Evolutionary conservation across 257 asterid genomes (phyloP), one percentile per base, ranked within the genome.

Genomic region (Nicotiana benthamiana): DNA sequence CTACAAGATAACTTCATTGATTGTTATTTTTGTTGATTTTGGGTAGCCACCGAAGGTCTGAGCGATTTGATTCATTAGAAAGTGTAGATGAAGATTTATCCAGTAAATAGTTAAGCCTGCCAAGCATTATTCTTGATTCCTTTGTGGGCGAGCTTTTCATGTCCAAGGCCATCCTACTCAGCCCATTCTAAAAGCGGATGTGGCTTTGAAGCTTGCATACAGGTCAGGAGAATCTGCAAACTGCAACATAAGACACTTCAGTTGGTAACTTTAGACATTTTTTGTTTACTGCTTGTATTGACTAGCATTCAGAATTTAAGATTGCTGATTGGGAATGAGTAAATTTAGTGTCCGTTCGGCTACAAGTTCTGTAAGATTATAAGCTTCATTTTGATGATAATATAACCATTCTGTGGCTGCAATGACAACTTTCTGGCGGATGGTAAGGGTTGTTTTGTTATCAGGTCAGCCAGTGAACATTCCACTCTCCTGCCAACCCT

Each of bases 41-140:
- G 24, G 27, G 57, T 83, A 86, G 88, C 88, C 88, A 32, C 88
- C 88, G 0, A 86, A 81, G 85, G 77, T 80, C 1, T 83, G 83
- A 63, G 53, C 76, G 6, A 7, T 26, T 28, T 83, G 70, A 83
- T 32, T n/a, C 28, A 8, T 22, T 66, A 43, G 11, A 26, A 36
- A 28, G 28, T 62, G 72, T 54, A 32, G 24, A 36, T 57, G 75
- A 34, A 43, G 65, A 74, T 81, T 68, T 11, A 30, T 40, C 65
- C 68, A 53, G 57, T 46, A 26, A 34, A 36, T 51, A 64, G 51
- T 34, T 40, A 52, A 54, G 61, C 48, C 48, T 48, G 80, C 54
- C n/a, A 53, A 72, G 79, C 66, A 40, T 34, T 16, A 61, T 81
- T 84, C 66, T 22, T 26, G 61, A 52, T 59, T 46, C 64, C 28